phyloP scores from a whole-genome alignment of 2,329 filamentous ascomycete genomes.

The Neopestalotiopsis clavispora region DNA sequence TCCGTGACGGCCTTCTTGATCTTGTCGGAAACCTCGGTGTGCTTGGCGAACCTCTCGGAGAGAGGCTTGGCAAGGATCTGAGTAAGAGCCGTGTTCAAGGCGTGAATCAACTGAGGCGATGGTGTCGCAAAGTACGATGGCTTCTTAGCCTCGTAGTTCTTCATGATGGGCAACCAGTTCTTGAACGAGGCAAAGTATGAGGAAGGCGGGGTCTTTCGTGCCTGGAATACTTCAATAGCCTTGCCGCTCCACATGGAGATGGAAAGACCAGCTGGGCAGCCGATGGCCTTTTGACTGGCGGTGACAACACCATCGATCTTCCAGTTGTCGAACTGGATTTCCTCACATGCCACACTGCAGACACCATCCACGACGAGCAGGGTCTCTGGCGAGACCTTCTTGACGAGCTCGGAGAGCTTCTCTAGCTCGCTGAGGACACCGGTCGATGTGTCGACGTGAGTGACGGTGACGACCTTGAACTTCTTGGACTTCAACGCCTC shows the following conservation, averaged over 20 bases:
- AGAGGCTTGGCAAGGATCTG: conserved; percentile 86
- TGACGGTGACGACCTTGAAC: conserved; percentile 94
- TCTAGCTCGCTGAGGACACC: conserved; percentile 93
- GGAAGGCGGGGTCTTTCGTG: conserved; percentile 78
- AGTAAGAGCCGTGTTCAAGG: conserved; percentile 84
- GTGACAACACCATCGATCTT: conserved; percentile 91
- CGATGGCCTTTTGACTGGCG: conserved; percentile 95
- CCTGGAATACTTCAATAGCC: conserved; percentile 81
- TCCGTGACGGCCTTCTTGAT: conserved; percentile 84
- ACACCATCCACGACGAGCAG: conserved; percentile 93
- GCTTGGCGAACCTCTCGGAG: conserved; percentile 80
- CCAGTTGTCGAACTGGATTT: conserved; percentile 96
- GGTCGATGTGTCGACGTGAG: conserved; percentile 96
- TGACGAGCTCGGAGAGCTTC: conserved; percentile 80
- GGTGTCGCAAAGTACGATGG: conserved; percentile 98
- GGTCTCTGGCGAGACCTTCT: conserved; percentile 86
- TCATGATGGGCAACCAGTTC: conserved; percentile 98
- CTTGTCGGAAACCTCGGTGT: conserved; percentile 79
- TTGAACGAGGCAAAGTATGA: conserved; percentile 97
- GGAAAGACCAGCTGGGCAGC: conserved; percentile 89
- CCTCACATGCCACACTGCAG: conserved; percentile 94
- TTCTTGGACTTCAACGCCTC: conserved; percentile 85
- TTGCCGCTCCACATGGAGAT: conserved; percentile 93
- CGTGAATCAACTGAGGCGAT: conserved; percentile 90
- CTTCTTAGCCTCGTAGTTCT: conserved; percentile 98